phyloP scores from a whole-genome alignment of 2,329 filamentous ascomycete genomes.

The Lizonia empirigonia region DNA sequence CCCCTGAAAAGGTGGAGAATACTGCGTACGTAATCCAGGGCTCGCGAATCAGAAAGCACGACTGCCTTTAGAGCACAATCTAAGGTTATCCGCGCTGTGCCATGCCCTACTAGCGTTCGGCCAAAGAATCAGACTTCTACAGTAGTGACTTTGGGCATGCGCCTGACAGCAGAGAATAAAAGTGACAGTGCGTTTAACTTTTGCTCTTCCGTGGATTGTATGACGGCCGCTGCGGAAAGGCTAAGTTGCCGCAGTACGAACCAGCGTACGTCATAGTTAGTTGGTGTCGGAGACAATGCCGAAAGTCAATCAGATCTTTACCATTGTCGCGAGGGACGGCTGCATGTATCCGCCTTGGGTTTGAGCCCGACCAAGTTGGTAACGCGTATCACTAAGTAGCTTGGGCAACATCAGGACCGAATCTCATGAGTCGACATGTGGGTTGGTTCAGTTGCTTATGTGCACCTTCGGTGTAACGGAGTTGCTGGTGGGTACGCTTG shows the following conservation, averaged over 20 bases:
- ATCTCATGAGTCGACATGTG: background rate
- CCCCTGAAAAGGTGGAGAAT: no score
- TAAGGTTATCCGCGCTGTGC: no score
- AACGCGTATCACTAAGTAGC: background rate
- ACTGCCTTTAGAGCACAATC: no score
- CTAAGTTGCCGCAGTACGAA: constrained; percentile 7
- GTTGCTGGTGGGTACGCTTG: background rate
- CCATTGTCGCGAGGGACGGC: background rate
- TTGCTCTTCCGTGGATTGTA: constrained; percentile 4
- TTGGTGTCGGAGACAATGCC: constrained; percentile 10
- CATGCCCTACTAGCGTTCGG: no score
- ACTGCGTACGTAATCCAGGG: no score
- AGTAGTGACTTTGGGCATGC: background rate
- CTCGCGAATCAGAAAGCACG: no score
- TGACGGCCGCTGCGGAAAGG: constrained; percentile 11
- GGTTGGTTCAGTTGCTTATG: background rate
- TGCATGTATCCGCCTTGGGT: background rate
- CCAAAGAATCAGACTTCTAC: no score
- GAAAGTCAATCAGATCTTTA: background rate
- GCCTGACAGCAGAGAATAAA: constrained; percentile 9
- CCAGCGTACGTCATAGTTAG: constrained; percentile 5
- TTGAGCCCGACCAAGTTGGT: constrained; percentile 1
- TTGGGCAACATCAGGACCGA: background rate
- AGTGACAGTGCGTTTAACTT: background rate
- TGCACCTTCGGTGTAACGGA: background rate